phyloP scores from a whole-genome alignment of 306 rosid genomes.

The Castanea mollissima region DNA sequence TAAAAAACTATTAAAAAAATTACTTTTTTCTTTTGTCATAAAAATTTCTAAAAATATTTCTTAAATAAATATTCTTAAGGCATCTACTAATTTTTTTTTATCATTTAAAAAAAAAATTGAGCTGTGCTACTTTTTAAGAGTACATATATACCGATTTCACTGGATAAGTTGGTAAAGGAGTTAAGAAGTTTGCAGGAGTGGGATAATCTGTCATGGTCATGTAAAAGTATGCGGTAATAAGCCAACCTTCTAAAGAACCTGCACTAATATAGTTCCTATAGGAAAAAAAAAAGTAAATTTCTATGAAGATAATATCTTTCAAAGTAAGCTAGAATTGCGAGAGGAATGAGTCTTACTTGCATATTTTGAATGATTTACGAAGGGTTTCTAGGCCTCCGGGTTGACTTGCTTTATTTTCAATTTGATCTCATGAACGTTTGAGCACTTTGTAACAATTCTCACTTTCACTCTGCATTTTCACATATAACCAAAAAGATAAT shows the following conservation, averaged over 20 bases:
- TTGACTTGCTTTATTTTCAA: constrained; percentile 27
- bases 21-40: no score
- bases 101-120: no score
- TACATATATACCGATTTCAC: constrained; percentile 52
- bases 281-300: not conserved
- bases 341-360: constrained; percentile 44
- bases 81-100: no score
- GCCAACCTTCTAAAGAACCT: constrained; percentile 43
- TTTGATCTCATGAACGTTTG: constrained; percentile 60
- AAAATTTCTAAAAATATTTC: no score
- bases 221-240: constrained; percentile 32
- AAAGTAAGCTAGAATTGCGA: no score
- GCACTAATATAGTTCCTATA: constrained; percentile 26
- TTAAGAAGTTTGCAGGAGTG: constrained; percentile 69
- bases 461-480: constrained; percentile 56
- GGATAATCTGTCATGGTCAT: constrained; percentile 94
- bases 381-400: constrained; percentile 44
- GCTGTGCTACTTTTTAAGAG: no score
- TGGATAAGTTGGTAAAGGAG: constrained; percentile 78
- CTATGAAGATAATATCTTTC: not conserved
- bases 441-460: constrained; percentile 76
- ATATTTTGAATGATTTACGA: constrained; percentile 56
- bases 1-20: no score
- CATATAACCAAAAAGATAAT: not conserved
- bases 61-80: no score